A percentile compares a stretch with the other conserved stretches of the same genome.
Evolutionary conservation across 176 grass and related monocot genomes (phyloP).

Genomic region (Aegilops bicornis): DNA sequence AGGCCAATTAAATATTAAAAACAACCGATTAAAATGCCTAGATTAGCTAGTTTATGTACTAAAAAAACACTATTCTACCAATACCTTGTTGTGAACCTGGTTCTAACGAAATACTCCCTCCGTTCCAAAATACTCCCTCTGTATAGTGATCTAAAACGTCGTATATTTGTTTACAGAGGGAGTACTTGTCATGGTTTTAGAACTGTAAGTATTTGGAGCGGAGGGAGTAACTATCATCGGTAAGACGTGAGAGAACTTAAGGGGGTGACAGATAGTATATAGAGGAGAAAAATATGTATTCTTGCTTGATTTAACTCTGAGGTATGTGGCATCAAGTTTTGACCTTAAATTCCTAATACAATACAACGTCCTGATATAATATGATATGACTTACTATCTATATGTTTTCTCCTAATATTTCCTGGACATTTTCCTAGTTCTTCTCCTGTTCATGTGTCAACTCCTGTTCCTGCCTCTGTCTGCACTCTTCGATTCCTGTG

Average conservation of each 20-base stretch:
- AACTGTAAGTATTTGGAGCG: no score
- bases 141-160: no score
- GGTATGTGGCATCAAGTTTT: slow-evolving; percentile 3
- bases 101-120: not conserved
- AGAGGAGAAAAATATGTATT: not conserved
- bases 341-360: not conserved
- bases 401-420: not conserved
- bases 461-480: not conserved
- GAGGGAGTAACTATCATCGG: not conserved
- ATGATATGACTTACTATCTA: not conserved
- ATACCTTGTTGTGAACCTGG: not conserved
- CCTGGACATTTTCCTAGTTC: not conserved
- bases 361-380: not conserved
- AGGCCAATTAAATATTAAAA: not conserved
- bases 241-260: not conserved
- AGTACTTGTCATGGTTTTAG: no score
- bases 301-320: not conserved
- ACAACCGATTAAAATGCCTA: slow-evolving; percentile 1
- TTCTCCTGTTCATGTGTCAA: not conserved
- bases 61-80: slow-evolving; percentile 5
- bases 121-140: no score
- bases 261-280: not conserved
- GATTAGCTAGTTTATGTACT: not conserved
- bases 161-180: no score
- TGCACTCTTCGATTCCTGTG: not conserved